Percentiles rank a stretch among this genome's conserved stretches.
Conservation (phyloP, 306 rosid species). For the Abrus precatorius region DNA sequence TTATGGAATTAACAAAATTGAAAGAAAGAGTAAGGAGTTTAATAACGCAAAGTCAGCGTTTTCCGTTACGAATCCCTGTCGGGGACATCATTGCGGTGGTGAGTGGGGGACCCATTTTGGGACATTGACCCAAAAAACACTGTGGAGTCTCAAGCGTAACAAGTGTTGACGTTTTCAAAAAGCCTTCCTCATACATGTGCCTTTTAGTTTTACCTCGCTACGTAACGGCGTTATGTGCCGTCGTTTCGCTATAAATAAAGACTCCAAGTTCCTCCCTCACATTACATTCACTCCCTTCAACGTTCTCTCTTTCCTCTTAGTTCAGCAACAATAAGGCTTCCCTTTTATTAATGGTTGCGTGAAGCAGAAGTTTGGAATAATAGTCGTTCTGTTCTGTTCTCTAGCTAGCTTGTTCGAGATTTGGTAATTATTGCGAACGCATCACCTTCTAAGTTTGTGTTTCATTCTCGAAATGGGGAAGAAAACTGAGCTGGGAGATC, state of each 20-base stretch:
- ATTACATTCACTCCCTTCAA: constrained; percentile 50
- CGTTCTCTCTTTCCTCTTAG: constrained; percentile 45
- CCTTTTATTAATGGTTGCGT: constrained; percentile 68
- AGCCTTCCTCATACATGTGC: constrained; percentile 45
- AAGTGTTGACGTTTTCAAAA: constrained; percentile 59
- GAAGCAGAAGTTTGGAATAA: constrained; percentile 83
- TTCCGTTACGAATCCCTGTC: constrained; percentile 66
- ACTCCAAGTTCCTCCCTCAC: constrained; percentile 24
- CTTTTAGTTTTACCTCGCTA: background rate
- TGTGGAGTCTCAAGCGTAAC: constrained; percentile 33
- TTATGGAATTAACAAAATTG: background rate
- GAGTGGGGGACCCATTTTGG: constrained; percentile 21
- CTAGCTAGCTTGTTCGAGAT: constrained; percentile 48
- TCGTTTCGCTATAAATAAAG: constrained; percentile 70
- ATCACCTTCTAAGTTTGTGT: constrained; percentile 25
- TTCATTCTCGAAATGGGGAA: constrained; percentile 77
- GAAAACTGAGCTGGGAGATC: constrained; percentile 61
- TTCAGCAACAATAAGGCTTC: constrained; percentile 8
- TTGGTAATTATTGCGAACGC: constrained; percentile 38
- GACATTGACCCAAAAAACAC: constrained; percentile 61
- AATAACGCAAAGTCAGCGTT: constrained; percentile 55
- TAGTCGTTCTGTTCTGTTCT: constrained; percentile 46
- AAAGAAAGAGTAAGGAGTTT: background rate
- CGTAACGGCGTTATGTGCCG: constrained; percentile 83
- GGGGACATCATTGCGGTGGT: constrained; percentile 39